phyloP scores from a whole-genome alignment of 768 basidiomycete species.

The Rhodotorula diobovata region DNA sequence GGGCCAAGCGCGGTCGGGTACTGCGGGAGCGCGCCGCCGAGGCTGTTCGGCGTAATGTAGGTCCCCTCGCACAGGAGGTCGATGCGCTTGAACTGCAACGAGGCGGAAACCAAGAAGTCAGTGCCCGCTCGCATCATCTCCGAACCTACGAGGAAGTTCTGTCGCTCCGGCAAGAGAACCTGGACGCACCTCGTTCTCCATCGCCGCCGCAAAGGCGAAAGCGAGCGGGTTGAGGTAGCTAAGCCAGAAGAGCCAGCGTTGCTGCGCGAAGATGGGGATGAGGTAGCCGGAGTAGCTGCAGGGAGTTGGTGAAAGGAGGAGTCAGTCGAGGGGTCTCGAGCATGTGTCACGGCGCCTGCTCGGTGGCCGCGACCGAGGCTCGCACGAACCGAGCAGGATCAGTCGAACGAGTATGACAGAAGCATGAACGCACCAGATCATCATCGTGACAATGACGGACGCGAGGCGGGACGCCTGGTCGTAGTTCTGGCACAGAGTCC shows the following conservation, averaged over 20 bases:
- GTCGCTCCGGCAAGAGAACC: background rate
- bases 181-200: slow-evolving; percentile 66
- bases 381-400: no score
- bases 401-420: no score
- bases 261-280: slow-evolving; percentile 65
- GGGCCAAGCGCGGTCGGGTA: slow-evolving; percentile 60
- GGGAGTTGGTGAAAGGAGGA: no score
- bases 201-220: slow-evolving; percentile 70
- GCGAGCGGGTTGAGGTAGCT: slow-evolving; percentile 40
- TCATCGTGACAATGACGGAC: slow-evolving; percentile 69
- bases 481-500: slow-evolving; percentile 57
- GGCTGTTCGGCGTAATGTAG: slow-evolving; percentile 64
- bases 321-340: no score
- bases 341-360: no score
- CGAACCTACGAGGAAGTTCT: no score
- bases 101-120: background rate
- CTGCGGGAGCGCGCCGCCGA: slow-evolving; percentile 52
- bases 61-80: slow-evolving; percentile 64
- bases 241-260: slow-evolving; percentile 68
- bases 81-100: slow-evolving; percentile 45
- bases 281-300: slow-evolving; percentile 46
- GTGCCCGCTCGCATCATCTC: no score
- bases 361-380: no score
- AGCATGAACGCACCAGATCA: slow-evolving; percentile 58
- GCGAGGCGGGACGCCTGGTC: slow-evolving; percentile 59